These are phyloP conservation scores for Exophiala dermatitidis DNA, from an alignment of 2,329 filamentous ascomycete species.

Conservation along the genomic window DNA sequence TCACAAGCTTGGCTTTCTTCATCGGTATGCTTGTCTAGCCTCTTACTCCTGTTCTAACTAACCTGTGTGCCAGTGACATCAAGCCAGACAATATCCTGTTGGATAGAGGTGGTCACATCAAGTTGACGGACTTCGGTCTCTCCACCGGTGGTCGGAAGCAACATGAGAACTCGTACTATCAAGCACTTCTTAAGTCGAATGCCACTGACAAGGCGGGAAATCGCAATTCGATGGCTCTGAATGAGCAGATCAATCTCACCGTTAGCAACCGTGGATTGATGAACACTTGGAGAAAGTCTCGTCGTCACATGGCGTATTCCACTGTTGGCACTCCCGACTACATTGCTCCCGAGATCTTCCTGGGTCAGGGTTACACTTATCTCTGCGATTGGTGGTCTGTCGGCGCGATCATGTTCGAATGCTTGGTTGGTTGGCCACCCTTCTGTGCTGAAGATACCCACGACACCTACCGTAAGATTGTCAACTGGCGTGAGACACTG, in stretches of 20 bases:
- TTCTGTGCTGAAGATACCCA: slow-evolving; percentile 98
- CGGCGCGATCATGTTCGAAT: slow-evolving; percentile 99
- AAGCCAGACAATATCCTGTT: slow-evolving; percentile 98
- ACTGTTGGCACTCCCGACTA: slow-evolving; percentile 98
- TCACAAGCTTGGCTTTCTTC: slow-evolving; percentile 95
- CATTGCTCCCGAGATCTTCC: slow-evolving; percentile 97
- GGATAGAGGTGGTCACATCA: slow-evolving; percentile 92
- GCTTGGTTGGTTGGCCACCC: slow-evolving; percentile 94
- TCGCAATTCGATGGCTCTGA: slow-evolving; percentile 83
- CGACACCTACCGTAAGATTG: slow-evolving; percentile 98
- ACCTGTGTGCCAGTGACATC: slow-evolving; percentile 63
- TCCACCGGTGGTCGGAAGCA: slow-evolving; percentile 97
- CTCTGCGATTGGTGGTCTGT: slow-evolving; percentile 99
- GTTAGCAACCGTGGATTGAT: slow-evolving; percentile 97
- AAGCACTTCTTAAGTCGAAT: slow-evolving; percentile 79
- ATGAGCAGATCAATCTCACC: slow-evolving; percentile 92
- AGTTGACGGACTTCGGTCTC: slow-evolving; percentile 94
- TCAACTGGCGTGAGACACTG: slow-evolving; percentile 92
- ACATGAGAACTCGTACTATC: slow-evolving; percentile 97
- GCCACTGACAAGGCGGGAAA: slow-evolving; percentile 65
- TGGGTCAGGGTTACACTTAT: slow-evolving; percentile 89
- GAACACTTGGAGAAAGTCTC: slow-evolving; percentile 96
- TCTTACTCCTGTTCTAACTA: slow-evolving; percentile 25
- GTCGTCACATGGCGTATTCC: slow-evolving; percentile 92
- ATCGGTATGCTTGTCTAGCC: slow-evolving; percentile 62